Conservation (phyloP, 2,329 filamentous ascomycete species). For the Tolypocladium amazonense region DNA sequence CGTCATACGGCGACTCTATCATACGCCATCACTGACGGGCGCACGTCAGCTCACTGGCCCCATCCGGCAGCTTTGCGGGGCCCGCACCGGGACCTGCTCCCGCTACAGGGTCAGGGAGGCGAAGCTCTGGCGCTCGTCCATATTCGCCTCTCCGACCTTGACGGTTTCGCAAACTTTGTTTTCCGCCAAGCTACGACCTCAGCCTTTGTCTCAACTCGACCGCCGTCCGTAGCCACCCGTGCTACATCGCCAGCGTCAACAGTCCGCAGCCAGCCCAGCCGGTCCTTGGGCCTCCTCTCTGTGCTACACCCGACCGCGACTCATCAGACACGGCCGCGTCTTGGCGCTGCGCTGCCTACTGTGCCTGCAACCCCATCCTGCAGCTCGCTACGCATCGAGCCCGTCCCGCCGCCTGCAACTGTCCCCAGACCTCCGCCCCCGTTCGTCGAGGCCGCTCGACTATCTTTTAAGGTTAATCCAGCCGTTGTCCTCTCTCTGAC, state of each 20-base stretch:
- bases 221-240: background rate
- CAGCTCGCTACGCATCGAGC: constrained; percentile 4
- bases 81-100: background rate
- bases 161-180: background rate
- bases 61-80: no score
- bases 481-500: background rate
- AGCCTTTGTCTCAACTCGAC: background rate
- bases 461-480: constrained; percentile 7
- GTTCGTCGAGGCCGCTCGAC: background rate
- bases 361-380: background rate
- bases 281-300: background rate
- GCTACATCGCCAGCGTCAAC: background rate
- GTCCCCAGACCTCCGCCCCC: background rate
- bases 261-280: background rate
- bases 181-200: background rate
- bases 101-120: no score
- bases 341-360: constrained; percentile 2
- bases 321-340: background rate
- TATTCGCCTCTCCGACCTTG: background rate
- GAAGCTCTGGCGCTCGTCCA: no score
- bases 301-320: background rate
- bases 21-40: background rate
- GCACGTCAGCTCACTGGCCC: background rate
- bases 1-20: background rate
- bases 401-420: constrained; percentile 1